Evolutionary conservation across 306 rosid genomes (phyloP), one percentile per base, ranked within the genome.

Genomic region (Benincasa hispida): DNA sequence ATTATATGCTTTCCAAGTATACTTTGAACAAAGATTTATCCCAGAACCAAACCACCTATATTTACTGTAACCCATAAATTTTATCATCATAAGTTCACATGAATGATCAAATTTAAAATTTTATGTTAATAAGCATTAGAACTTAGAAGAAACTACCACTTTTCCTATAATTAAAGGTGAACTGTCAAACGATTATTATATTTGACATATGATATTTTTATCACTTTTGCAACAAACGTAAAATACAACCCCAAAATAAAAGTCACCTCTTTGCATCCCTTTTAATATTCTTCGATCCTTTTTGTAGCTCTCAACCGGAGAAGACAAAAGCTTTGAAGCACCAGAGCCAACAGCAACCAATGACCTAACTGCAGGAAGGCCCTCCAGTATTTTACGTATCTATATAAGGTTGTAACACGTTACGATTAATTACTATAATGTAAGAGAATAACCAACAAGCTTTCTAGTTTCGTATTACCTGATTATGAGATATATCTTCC

Each of bases 191-290:
- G 22, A 0, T 24, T 22, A 68, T 68, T 39, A 41, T 5, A 68
- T 68, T 42, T 24, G 35, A 68, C 54, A 42, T 37, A 19, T 68
- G 37, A 39, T 66, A 21, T n/a, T 10, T 35, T 66, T 35, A 37
- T 19, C 9, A 66, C 5, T 68, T 68, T 22, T 14, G 10, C 24
- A 5, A 41, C 32, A 21, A 37, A 67, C 24, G 2, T 22, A 68
- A 22, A 47, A 48, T 48, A 69, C 22, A 45, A 72, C 41, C 41
- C 65, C 50, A 75, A 18, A 45, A 27, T 18, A 25, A 37, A 59
- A 76, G 56, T 74, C 79, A 93, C 99, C 99, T 89, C 99, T 94
- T 84, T 94, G 99, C 88, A 94, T 84, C 78, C 99, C 99, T 83
- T 94, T 94, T 67, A 92, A 88, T 81, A 94, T 86, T 86, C 96